phyloP scores from a whole-genome alignment of 176 grass and related monocot genomes.

The Rhynchospora pubera region DNA sequence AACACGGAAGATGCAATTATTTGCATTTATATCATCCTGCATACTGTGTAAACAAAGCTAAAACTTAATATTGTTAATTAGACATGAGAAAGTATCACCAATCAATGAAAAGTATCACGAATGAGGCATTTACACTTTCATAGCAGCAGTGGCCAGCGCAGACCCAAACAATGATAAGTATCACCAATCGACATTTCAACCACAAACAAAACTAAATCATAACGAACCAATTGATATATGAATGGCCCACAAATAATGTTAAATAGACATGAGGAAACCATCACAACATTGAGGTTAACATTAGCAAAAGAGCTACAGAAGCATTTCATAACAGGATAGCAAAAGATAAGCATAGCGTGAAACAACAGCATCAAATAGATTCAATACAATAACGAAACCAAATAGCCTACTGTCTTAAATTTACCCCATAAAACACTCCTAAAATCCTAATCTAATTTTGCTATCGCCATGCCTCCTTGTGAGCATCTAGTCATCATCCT shows the following conservation, averaged over 20 bases:
- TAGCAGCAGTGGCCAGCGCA: neutral
- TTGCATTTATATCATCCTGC: neutral
- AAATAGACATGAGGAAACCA: neutral
- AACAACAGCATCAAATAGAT: slow-evolving; percentile 11
- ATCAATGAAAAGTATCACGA: too few relatives aligned
- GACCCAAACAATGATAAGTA: too few relatives aligned
- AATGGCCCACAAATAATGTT: neutral
- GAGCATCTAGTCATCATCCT: slow-evolving; percentile 61
- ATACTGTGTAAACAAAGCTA: neutral
- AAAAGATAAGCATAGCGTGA: neutral
- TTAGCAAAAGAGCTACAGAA: neutral
- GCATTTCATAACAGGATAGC: neutral
- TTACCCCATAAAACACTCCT: slow-evolving; percentile 22
- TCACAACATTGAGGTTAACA: neutral
- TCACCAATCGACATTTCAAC: neutral
- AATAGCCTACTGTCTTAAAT: slow-evolving; percentile 20
- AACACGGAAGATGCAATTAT: neutral
- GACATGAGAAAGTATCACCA: too few relatives aligned
- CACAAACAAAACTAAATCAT: neutral
- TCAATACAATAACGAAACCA: slow-evolving; percentile 20
- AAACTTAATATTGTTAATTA: too few relatives aligned
- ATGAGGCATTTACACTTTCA: too few relatives aligned
- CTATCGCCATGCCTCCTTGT: slow-evolving; percentile 22
- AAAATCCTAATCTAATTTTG: slow-evolving; percentile 33
- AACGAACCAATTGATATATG: neutral